phyloP scores from a whole-genome alignment of 352 stramenopile species.

The Globisporangium mamillatum region DNA sequence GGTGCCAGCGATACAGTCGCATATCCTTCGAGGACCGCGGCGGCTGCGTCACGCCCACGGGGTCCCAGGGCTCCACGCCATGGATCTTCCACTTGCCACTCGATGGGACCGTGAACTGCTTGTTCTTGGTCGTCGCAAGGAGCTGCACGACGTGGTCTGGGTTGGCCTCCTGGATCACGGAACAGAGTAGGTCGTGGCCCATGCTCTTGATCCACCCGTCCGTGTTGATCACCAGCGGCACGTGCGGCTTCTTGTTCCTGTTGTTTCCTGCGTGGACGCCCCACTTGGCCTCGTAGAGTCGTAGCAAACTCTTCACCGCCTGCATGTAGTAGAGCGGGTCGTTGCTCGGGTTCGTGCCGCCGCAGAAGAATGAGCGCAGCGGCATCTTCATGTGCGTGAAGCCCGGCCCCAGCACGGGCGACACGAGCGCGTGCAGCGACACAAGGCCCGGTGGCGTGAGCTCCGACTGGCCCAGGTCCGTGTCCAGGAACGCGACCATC shows the following conservation, averaged over 20 bases:
- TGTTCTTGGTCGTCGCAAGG: conserved; percentile 85
- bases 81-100: conserved; percentile 49
- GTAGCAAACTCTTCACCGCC: conserved; percentile 64
- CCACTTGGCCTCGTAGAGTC: conserved; percentile 62
- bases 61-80: conserved; percentile 66
- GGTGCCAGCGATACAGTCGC: conserved; percentile 73
- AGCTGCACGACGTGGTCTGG: conserved; percentile 94
- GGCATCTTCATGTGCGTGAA: conserved; percentile 89
- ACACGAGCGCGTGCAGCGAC: conserved; percentile 84
- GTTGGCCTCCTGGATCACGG: conserved; percentile 78
- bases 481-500: conserved; percentile 92
- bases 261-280: conserved; percentile 13
- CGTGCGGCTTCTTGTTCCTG: conserved; percentile 15
- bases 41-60: conserved; percentile 51
- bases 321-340: conserved; percentile 76
- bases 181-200: conserved; percentile 92
- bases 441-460: conserved; percentile 92
- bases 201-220: conserved; percentile 98
- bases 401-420: conserved; percentile 89
- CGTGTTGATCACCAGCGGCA: conserved; percentile 95
- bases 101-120: conserved; percentile 76
- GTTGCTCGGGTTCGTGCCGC: conserved; percentile 68
- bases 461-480: conserved; percentile 95
- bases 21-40: conserved; percentile 81
- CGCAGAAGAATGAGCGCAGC: conserved; percentile 73